Conservation (phyloP, 2,329 filamentous ascomycete genomes). For the Lasiodiplodia citricola region DNA sequence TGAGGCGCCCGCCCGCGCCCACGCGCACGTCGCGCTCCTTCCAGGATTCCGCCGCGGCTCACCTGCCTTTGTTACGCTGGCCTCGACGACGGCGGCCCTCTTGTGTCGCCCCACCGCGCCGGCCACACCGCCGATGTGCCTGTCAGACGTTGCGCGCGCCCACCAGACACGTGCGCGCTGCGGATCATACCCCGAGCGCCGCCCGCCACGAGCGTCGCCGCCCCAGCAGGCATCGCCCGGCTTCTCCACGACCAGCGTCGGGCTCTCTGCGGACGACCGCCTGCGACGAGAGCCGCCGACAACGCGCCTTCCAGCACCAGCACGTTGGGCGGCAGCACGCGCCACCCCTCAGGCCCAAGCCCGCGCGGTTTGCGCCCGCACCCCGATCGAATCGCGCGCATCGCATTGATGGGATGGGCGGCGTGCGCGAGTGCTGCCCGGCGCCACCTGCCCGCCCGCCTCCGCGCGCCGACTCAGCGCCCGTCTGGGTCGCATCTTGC, state of each 20-base stretch:
- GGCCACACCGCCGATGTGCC: conserved; percentile 21
- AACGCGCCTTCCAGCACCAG: neutral
- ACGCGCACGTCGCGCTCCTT: neutral
- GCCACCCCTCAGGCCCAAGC: neutral
- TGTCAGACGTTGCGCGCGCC: conserved; percentile 21
- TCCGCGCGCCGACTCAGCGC: conserved; percentile 20
- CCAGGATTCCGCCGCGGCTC: conserved; percentile 22
- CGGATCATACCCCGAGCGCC: conserved; percentile 27
- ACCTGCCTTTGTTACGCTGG: conserved; percentile 9
- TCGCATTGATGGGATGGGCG: conserved; percentile 12
- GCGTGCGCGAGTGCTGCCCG: conserved; percentile 11
- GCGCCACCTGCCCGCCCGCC: conserved; percentile 21
- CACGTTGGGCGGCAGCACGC: neutral
- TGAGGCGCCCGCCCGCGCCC: neutral
- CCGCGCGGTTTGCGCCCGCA: conserved; percentile 11
- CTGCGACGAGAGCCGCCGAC: conserved; percentile 11
- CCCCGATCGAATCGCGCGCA: conserved; percentile 6
- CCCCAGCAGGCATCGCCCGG: conserved; percentile 25
- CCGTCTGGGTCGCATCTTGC: conserved; percentile 16
- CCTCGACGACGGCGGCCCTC: neutral
- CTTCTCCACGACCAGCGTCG: conserved; percentile 24
- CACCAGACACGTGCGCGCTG: conserved; percentile 24
- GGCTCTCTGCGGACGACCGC: conserved; percentile 19
- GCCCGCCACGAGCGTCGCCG: conserved; percentile 15
- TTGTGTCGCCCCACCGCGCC: conserved; percentile 19